Base-by-base conservation (phyloP, 2,329 filamentous ascomycete species). In the Monilinia aucupariae region DNA sequence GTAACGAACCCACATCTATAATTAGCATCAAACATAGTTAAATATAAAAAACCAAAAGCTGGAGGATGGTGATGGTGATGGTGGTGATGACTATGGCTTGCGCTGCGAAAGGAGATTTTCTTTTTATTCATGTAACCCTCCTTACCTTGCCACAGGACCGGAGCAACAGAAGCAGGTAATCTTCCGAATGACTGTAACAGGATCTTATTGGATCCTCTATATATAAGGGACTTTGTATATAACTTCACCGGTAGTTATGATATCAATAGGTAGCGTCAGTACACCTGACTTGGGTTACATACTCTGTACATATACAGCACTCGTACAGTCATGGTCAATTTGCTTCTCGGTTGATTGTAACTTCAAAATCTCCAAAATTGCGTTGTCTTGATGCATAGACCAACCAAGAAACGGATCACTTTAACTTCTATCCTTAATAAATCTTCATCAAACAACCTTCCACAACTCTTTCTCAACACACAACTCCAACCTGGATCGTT, bases 321-420 rank as follows among this genome's bases (percentile, higher is more conserved):
- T n/a, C n/a, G n/a, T 15, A 39, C 2, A 37, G 10, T 13, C 12
- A 3, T 15, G 9, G 3, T 30, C 47, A 50, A 32, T 9, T n/a
- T 55, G 22, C 27, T 30, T 43, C 52, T 55, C 52, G 37, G 10
- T 43, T 43, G 25, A 27, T 41, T 12, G 8, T 30, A 20, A 32
- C 51, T 45, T 45, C 25, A 32, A 7, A 25, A 32, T 45, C n/a
- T 30, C 20, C 30, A 22, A 52, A 37, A 22, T 4, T n/a, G 27
- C 30, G 34, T 25, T 27, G 15, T 15, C 20, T 20, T 10, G 30
- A 58, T 58, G 54, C 54, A 58, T 58, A 48, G 54, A 47, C 54
- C 54, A 58, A 56, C 9, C 53, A 55, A 20, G 39, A 43, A 55
- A n/a, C 53, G 45, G 25, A 47, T 39, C 55, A 43, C 25, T 9